These are phyloP conservation scores for Pseudocercospora musae DNA, from an alignment of 2,329 filamentous ascomycete species.

Conservation along the genomic window DNA sequence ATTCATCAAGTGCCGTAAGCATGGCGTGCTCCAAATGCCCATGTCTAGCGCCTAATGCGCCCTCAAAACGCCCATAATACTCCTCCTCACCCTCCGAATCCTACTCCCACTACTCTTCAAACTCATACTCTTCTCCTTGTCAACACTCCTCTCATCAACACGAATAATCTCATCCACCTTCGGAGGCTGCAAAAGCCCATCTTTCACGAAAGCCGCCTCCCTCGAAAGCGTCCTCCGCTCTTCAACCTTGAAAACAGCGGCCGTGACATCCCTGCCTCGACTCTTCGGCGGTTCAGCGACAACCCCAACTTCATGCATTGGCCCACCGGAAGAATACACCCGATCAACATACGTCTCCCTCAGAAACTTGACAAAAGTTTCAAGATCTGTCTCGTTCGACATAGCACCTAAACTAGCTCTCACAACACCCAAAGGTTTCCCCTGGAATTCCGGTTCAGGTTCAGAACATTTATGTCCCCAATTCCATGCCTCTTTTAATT, in stretches of 20 bases:
- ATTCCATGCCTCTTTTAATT: slow-evolving; percentile 78
- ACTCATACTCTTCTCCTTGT: slow-evolving; percentile 7
- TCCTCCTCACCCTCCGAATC: slow-evolving; percentile 10
- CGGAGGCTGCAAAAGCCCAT: slow-evolving; percentile 4
- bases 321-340: slow-evolving; percentile 7
- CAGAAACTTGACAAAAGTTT: slow-evolving; percentile 56
- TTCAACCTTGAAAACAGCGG: slow-evolving; percentile 10
- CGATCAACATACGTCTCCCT: slow-evolving; percentile 25
- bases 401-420: slow-evolving; percentile 83
- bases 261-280: slow-evolving; percentile 7
- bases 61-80: slow-evolving; percentile 17
- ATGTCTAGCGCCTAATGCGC: background rate
- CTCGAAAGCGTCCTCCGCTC: background rate
- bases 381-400: slow-evolving; percentile 72
- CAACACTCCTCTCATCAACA: background rate
- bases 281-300: slow-evolving; percentile 2
- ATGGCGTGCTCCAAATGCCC: background rate
- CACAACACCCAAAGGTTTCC: slow-evolving; percentile 84
- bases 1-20: background rate
- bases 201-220: slow-evolving; percentile 1
- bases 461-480: slow-evolving; percentile 78
- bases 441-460: slow-evolving; percentile 73
- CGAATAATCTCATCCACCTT: background rate
- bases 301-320: slow-evolving; percentile 12
- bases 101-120: slow-evolving; percentile 13